Evolutionary conservation across 106 monocot species (phyloP), one percentile per base, ranked within the genome.

Genomic region (Vanilla planifolia): DNA sequence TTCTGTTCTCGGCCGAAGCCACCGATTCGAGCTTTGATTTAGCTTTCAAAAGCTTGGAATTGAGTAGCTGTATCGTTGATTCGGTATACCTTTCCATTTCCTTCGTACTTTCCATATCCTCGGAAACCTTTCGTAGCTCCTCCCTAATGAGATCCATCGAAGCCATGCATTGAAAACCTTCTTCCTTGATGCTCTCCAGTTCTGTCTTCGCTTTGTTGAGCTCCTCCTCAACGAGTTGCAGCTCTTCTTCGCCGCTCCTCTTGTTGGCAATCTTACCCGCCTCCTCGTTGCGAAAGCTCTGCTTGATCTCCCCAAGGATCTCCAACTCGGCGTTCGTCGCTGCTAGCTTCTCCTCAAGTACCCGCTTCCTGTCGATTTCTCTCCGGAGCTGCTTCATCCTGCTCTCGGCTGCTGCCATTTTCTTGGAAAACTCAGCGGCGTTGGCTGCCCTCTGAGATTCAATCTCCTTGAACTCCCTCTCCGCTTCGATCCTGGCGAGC

Each of bases 401-500:
- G 41, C 62, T 60, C 29, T 65, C 76, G 11, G 72, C 50, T 19
- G 43, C 66, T 42, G 71, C 69, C 8, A 88, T 77, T 40, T 72
- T 68, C 36, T 53, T 44, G 1, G 71, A 53, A 35, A 80, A 88
- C 24, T 37, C 33, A 13, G 35, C 48, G 0, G 72, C 72, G 36
- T 87, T 79, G 1, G 44, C 65, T 22, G 17, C 44, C 48, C 82
- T 71, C 55, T 75, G 76, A 2, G 52, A 61, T 48, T 82, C 89
- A 14, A 94, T 75, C 43, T 94, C 85, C 22, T 64, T 55, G 16
- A 34, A 17, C 51, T 96, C 96, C 27, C 60, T 80, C 26, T 76
- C 78, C 1, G 91, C 96, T 70, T 96, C 84, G 36, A 96, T 76
- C 45, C 86, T 84, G 4, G 96, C 96, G 3, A 96, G 76, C 72